Evolutionary conservation across 192 early-diverging fungal genomes (phyloP).

Genomic region (Gigaspora rosea): DNA sequence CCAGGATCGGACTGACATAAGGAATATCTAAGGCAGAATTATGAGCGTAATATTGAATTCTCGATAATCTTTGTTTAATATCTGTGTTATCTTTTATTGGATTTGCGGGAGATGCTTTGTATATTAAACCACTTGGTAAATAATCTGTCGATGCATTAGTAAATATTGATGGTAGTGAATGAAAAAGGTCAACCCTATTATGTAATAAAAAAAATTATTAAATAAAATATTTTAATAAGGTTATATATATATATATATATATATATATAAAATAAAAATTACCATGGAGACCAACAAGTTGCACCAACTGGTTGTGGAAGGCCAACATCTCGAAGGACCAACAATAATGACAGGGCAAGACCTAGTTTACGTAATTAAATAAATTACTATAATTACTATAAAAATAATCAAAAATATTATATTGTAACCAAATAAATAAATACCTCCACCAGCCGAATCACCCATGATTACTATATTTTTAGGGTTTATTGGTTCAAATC

Average conservation of each 20-base stretch:
- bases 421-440: too few species aligned
- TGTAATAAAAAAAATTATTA: background rate
- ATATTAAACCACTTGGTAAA: constrained; percentile 51
- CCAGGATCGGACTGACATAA: constrained; percentile 49
- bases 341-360: constrained; percentile 54
- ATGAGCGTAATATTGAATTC: constrained; percentile 39
- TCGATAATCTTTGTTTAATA: constrained; percentile 7
- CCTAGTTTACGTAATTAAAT: background rate
- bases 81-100: constrained; percentile 16
- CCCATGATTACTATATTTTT: constrained; percentile 67
- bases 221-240: background rate
- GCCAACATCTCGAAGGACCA: constrained; percentile 59
- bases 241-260: background rate
- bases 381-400: too few species aligned
- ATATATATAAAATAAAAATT: background rate
- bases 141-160: constrained; percentile 46
- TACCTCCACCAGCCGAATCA: constrained; percentile 69
- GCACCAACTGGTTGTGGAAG: constrained; percentile 60
- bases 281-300: constrained; percentile 69
- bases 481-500: constrained; percentile 51
- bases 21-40: constrained; percentile 45
- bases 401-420: too few species aligned
- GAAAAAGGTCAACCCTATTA: constrained; percentile 45
- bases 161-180: constrained; percentile 52
- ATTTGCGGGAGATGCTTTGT: constrained; percentile 39